Conservation (phyloP, 306 rosid genomes). For the Cicer cuneatum region DNA sequence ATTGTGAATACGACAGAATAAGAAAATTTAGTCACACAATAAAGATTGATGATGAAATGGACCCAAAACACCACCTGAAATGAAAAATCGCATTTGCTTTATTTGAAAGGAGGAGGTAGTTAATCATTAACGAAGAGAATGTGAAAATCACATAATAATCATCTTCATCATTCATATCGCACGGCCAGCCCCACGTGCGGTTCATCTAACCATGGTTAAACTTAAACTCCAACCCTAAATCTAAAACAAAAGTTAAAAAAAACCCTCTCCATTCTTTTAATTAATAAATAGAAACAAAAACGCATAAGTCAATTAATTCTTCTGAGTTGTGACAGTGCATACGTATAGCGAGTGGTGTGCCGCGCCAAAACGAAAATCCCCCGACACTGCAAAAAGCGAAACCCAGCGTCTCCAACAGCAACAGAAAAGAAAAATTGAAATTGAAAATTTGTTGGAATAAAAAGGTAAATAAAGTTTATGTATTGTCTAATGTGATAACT, state of each 20-base stretch:
- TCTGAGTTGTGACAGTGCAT: neutral
- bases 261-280: neutral
- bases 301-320: neutral
- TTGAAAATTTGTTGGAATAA: neutral
- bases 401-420: slow-evolving; percentile 8
- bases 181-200: slow-evolving; percentile 46
- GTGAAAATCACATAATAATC: slow-evolving; percentile 1
- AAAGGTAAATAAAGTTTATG: slow-evolving; percentile 18
- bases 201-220: slow-evolving; percentile 30
- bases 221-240: slow-evolving; percentile 1
- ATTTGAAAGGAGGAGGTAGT: neutral
- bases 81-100: slow-evolving; percentile 6
- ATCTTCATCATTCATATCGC: slow-evolving; percentile 5
- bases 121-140: slow-evolving; percentile 34
- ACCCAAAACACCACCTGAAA: slow-evolving; percentile 29
- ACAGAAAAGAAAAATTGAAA: neutral
- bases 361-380: neutral
- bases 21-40: neutral
- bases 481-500: slow-evolving; percentile 5
- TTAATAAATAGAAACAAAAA: neutral
- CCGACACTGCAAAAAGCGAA: slow-evolving; percentile 37
- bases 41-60: slow-evolving; percentile 28
- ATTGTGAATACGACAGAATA: neutral
- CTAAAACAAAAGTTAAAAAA: neutral
- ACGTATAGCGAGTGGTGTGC: neutral